Evolutionary conservation across 441 rosid genomes (phyloP).

Genomic region (Erodium moschatum): DNA sequence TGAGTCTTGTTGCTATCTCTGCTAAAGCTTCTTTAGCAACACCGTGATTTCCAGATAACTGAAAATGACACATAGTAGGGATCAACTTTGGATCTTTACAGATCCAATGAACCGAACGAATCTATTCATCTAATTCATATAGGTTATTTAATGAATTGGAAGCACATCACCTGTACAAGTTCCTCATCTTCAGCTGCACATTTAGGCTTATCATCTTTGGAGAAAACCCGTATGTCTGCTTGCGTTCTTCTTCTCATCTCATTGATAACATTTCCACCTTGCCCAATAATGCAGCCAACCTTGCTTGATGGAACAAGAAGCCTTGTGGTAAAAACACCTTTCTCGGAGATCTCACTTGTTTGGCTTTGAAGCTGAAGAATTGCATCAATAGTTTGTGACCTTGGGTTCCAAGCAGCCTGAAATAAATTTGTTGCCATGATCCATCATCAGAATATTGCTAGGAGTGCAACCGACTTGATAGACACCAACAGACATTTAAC

Average conservation of each 20-base stretch:
- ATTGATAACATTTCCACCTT: slow-evolving; percentile 53
- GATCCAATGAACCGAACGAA: slow-evolving; percentile 14
- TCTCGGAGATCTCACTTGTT: slow-evolving; percentile 43
- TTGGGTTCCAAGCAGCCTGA: slow-evolving; percentile 39
- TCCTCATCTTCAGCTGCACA: slow-evolving; percentile 53
- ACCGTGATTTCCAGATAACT: slow-evolving; percentile 47
- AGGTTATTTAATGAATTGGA: slow-evolving; percentile 6
- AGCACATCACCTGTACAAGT: slow-evolving; percentile 47
- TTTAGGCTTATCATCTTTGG: slow-evolving; percentile 48
- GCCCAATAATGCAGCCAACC: slow-evolving; percentile 56
- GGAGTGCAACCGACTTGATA: background rate
- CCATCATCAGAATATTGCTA: slow-evolving; percentile 9
- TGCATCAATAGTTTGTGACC: slow-evolving; percentile 49
- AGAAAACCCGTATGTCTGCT: slow-evolving; percentile 48
- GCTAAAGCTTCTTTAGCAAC: slow-evolving; percentile 54
- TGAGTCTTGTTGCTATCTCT: slow-evolving; percentile 47
- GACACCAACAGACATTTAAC: slow-evolving; percentile 7
- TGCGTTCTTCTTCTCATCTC: slow-evolving; percentile 56
- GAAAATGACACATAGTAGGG: slow-evolving; percentile 20
- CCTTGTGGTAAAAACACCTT: slow-evolving; percentile 39
- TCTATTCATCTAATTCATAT: background rate
- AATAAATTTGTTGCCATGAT: slow-evolving; percentile 25
- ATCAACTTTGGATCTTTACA: slow-evolving; percentile 18
- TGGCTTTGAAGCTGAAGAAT: slow-evolving; percentile 48
- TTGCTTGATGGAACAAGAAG: slow-evolving; percentile 54